A percentile compares a stretch with the other conserved stretches of the same genome.
Conservation (phyloP, 345 rosid genomes). For the Cardamine chenopodiifolia region DNA sequence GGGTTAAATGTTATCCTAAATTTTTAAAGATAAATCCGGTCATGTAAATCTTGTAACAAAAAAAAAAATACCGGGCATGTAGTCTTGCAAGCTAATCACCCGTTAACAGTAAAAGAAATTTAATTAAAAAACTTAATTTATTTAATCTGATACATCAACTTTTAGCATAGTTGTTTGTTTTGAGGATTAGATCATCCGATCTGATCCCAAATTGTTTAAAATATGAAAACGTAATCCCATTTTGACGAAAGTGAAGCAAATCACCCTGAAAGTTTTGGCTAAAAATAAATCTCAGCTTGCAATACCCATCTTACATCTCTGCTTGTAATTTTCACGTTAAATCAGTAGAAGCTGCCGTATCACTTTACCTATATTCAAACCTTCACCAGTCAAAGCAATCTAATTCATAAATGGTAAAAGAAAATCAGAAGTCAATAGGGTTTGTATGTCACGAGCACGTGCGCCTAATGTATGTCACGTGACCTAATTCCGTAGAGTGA, state of each 20-base stretch:
- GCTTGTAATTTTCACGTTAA: not conserved
- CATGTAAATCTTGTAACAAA: too few species aligned
- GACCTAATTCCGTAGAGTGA: conserved; percentile 12
- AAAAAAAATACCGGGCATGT: too few species aligned
- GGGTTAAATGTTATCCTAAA: not conserved
- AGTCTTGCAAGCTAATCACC: not conserved
- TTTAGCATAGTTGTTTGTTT: not conserved
- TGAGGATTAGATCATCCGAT: not conserved
- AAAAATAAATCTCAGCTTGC: not conserved
- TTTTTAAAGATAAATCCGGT: not conserved
- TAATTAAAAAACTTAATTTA: too few species aligned
- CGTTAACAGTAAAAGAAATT: not conserved
- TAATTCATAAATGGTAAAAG: not conserved
- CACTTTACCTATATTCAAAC: not conserved
- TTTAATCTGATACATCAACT: too few species aligned
- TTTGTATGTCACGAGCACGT: conserved; percentile 18
- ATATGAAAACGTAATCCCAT: not conserved
- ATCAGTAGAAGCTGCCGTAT: not conserved
- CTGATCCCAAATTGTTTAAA: not conserved
- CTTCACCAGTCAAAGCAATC: not conserved
- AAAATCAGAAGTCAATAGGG: conserved; percentile 5
- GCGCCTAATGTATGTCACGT: conserved; percentile 21
- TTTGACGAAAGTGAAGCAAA: not conserved
- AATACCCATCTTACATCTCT: not conserved
- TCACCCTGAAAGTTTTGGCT: not conserved